phyloP scores from a whole-genome alignment of 345 rosid species.

The Populus simonii region DNA sequence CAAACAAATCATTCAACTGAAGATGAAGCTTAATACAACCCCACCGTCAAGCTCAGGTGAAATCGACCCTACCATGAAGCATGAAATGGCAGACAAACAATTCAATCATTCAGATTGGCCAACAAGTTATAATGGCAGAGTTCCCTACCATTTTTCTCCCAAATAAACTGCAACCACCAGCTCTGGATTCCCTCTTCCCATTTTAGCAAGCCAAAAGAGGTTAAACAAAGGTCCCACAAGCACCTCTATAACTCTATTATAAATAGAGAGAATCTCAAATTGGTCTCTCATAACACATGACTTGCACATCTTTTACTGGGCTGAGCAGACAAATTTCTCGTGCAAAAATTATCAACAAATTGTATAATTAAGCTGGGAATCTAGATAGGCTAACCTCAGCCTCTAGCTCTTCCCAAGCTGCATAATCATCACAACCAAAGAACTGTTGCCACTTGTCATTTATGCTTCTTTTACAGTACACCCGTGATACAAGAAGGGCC shows the following conservation, averaged over 20 bases:
- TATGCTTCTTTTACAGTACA: neutral
- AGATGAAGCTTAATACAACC: too few species aligned
- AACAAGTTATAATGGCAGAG: constrained; percentile 20
- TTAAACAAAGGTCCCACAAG: constrained; percentile 20
- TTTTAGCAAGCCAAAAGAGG: constrained; percentile 20
- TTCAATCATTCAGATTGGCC: constrained; percentile 43
- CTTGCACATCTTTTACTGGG: constrained; percentile 30
- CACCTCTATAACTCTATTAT: constrained; percentile 29
- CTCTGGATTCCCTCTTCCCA: constrained; percentile 24
- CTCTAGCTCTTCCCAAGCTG: constrained; percentile 27
- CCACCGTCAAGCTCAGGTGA: constrained; percentile 18
- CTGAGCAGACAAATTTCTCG: constrained; percentile 20
- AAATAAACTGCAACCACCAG: constrained; percentile 39
- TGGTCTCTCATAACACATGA: constrained; percentile 24
- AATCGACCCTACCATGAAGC: constrained; percentile 38
- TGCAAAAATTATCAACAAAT: constrained; percentile 17
- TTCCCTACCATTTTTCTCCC: constrained; percentile 41
- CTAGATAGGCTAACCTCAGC: constrained; percentile 28
- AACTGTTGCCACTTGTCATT: constrained; percentile 17
- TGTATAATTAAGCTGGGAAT: constrained; percentile 12
- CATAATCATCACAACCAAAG: constrained; percentile 15
- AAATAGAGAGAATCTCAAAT: constrained; percentile 14
- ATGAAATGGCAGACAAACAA: constrained; percentile 48
- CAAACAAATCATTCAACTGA: too few species aligned
- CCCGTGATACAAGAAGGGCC: constrained; percentile 22